These are phyloP conservation scores for Paecilomyces sp. DNA, from an alignment of 2,329 filamentous ascomycete species.

Conservation along the genomic window DNA sequence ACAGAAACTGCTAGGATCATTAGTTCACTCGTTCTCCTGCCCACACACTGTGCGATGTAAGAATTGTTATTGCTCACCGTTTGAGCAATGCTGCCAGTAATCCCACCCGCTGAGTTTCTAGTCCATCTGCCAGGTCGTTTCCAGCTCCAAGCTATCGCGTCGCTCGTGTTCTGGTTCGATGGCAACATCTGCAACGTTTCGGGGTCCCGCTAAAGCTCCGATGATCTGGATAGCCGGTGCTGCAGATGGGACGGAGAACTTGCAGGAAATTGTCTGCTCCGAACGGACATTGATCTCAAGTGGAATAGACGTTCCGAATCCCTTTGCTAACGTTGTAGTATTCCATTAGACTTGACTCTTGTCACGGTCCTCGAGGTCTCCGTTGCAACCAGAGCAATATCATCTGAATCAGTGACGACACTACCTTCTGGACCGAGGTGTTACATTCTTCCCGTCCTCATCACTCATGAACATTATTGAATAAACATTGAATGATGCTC, in stretches of 20 bases:
- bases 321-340: background rate
- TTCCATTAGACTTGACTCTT: background rate
- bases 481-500: no score
- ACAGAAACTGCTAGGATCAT: no score
- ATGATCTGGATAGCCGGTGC: background rate
- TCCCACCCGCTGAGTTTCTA: background rate
- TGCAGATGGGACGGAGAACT: background rate
- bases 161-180: background rate
- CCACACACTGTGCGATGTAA: no score
- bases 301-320: background rate
- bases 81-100: background rate
- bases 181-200: background rate
- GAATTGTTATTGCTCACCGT: background rate
- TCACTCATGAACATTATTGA: no score
- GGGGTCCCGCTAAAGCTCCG: background rate
- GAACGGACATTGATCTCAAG: no score
- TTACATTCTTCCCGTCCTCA: no score
- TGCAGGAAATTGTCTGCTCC: background rate
- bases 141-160: background rate
- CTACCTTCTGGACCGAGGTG: background rate
- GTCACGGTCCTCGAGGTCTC: background rate
- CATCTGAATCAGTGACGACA: background rate
- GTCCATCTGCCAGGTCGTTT: background rate
- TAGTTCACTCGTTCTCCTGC: background rate
- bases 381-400: background rate